Percentiles rank a stretch among this genome's conserved stretches.
phyloP scores from a whole-genome alignment of 345 rosid genomes.

The Acer campestre region DNA sequence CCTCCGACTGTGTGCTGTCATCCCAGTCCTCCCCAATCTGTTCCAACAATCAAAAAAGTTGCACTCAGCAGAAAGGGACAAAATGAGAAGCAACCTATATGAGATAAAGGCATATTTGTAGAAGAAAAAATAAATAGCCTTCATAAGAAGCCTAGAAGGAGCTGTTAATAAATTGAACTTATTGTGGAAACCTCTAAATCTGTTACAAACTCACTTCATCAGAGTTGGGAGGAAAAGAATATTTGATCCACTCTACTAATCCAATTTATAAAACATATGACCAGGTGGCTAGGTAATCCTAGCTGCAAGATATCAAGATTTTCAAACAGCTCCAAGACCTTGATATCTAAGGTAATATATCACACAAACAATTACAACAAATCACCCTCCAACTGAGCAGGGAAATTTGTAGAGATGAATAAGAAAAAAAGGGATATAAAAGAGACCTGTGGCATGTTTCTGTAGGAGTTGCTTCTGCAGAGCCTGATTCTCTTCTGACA shows the following conservation, averaged over 20 bases:
- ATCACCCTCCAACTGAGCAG: not conserved
- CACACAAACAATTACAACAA: not conserved
- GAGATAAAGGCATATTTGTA: not conserved
- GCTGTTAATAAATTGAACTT: not conserved
- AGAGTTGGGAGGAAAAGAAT: not conserved
- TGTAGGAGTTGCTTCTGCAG: constrained; percentile 87
- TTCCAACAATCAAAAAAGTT: too few species aligned
- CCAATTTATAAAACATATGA: not conserved
- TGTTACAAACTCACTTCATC: not conserved
- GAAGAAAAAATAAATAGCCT: not conserved
- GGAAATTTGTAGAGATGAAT: not conserved
- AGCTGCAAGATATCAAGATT: not conserved
- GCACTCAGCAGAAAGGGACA: constrained; percentile 9
- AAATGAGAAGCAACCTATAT: not conserved
- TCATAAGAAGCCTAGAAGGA: not conserved
- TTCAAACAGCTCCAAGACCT: not conserved
- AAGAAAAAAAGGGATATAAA: not conserved
- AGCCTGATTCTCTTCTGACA: constrained; percentile 92
- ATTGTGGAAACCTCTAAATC: not conserved
- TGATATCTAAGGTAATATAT: not conserved
- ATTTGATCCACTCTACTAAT: not conserved
- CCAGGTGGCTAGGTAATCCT: not conserved
- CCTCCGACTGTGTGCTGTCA: too few species aligned
- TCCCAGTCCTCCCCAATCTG: too few species aligned
- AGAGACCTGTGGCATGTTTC: constrained; percentile 78